These are phyloP conservation scores for Allantophomopsis lycopodina DNA, from an alignment of 2,329 filamentous ascomycete species.

Conservation along the genomic window DNA sequence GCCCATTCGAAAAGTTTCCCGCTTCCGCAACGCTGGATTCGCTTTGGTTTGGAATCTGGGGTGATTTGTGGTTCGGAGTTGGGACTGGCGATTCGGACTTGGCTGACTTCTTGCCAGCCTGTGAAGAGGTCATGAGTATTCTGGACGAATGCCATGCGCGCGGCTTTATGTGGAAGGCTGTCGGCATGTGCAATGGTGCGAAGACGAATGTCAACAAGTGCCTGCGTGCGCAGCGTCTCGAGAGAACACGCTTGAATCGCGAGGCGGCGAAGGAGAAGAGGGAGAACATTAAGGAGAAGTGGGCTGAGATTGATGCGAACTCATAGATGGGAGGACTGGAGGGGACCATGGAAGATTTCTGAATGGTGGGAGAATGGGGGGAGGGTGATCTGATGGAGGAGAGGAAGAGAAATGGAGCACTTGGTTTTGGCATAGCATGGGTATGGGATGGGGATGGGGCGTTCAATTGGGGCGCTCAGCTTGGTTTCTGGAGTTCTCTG, in stretches of 20 bases:
- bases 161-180: constrained; percentile 83
- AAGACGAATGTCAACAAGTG: constrained; percentile 80
- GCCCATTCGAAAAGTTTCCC: neutral
- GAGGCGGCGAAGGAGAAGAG: constrained; percentile 56
- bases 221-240: constrained; percentile 65
- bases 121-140: constrained; percentile 84
- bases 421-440: too few relatives aligned
- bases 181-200: constrained; percentile 79
- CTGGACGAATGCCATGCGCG: constrained; percentile 91
- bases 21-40: neutral
- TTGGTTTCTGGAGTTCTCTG: too few relatives aligned
- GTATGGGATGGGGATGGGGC: too few relatives aligned
- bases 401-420: neutral
- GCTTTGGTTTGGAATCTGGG: too few relatives aligned
- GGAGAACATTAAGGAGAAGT: constrained; percentile 61
- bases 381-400: neutral
- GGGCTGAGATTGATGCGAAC: constrained; percentile 65
- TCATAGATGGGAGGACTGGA: constrained; percentile 26
- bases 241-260: constrained; percentile 66
- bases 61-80: too few relatives aligned
- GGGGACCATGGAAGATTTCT: too few relatives aligned
- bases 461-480: too few relatives aligned
- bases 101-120: constrained; percentile 43
- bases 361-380: too few relatives aligned
- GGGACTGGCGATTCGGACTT: neutral